Evolutionary conservation across 805 yeast species (phyloP).

Genomic region (Pichia deserticola): DNA sequence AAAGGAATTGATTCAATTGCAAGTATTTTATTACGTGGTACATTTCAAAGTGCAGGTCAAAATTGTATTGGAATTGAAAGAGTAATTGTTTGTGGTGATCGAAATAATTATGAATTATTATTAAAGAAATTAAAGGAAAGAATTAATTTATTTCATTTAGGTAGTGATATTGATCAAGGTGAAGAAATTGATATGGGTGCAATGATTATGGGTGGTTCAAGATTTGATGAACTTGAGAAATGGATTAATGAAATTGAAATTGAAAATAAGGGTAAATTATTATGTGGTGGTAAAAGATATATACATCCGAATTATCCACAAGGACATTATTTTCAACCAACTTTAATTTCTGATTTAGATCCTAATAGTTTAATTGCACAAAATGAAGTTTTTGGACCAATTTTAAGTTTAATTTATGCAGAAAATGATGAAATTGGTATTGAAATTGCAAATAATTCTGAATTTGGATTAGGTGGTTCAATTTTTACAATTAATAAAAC

Average conservation of each 20-base stretch:
- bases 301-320: conserved; percentile 90
- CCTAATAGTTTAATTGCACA: conserved; percentile 72
- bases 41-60: conserved; percentile 96
- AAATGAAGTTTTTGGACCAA: conserved; percentile 93
- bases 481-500: conserved; percentile 65
- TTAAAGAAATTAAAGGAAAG: conserved; percentile 50
- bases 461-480: conserved; percentile 87
- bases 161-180: conserved; percentile 86
- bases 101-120: conserved; percentile 54
- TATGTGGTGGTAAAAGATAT: conserved; percentile 75
- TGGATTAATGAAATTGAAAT: conserved; percentile 67
- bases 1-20: conserved; percentile 44
- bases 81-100: conserved; percentile 64
- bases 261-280: conserved; percentile 65
- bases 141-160: conserved; percentile 59
- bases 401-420: conserved; percentile 74
- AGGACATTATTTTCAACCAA: conserved; percentile 91
- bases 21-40: conserved; percentile 85
- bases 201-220: conserved; percentile 64
- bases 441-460: conserved; percentile 71
- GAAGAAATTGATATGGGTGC: conserved; percentile 97
- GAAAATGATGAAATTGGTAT: conserved; percentile 59
- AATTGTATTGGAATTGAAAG: conserved; percentile 97
- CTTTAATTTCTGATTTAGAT: conserved; percentile 76
- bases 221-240: conserved; percentile 61